Evolutionary conservation across 768 basidiomycete genomes (phyloP).

Genomic region (Pholiota molesta): DNA sequence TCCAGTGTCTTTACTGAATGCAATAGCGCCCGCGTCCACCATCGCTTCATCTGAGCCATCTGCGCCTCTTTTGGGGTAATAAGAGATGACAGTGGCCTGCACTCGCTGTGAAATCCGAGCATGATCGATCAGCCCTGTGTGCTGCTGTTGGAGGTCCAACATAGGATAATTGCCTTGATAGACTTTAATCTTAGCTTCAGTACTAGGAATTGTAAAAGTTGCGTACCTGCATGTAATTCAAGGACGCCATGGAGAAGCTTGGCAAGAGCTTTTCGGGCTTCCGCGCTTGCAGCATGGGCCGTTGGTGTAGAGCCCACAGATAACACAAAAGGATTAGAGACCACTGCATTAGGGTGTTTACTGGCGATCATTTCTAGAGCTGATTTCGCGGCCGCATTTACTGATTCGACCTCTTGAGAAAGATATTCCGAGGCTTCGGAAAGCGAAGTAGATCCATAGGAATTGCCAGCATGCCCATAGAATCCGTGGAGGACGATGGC

Average conservation of each 20-base stretch:
- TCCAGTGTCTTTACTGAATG: conserved; percentile 87
- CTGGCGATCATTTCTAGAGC: conserved; percentile 50
- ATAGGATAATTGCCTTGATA: conserved; percentile 77
- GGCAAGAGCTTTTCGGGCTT: conserved; percentile 45
- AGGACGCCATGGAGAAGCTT: conserved; percentile 58
- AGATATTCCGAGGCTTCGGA: conserved; percentile 68
- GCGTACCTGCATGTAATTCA: conserved; percentile 75
- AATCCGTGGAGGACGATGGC: conserved; percentile 76
- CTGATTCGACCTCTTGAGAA: conserved; percentile 68
- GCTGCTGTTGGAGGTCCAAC: conserved; percentile 82
- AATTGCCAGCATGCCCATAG: conserved; percentile 78
- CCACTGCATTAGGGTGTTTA: conserved; percentile 31
- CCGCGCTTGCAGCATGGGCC: conserved; percentile 73
- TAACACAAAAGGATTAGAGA: conserved; percentile 61
- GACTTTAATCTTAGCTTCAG: background rate
- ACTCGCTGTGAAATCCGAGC: conserved; percentile 67
- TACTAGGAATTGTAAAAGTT: background rate
- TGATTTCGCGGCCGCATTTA: conserved; percentile 64
- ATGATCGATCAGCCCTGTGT: conserved; percentile 66
- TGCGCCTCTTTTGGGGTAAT: conserved; percentile 70
- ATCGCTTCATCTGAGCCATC: conserved; percentile 72
- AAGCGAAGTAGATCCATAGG: conserved; percentile 75
- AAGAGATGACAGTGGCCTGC: conserved; percentile 75
- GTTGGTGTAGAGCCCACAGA: conserved; percentile 90
- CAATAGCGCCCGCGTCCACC: conserved; percentile 82